Evolutionary conservation across 805 yeast species (phyloP).

Genomic region (Monosporozyma aerobia): DNA sequence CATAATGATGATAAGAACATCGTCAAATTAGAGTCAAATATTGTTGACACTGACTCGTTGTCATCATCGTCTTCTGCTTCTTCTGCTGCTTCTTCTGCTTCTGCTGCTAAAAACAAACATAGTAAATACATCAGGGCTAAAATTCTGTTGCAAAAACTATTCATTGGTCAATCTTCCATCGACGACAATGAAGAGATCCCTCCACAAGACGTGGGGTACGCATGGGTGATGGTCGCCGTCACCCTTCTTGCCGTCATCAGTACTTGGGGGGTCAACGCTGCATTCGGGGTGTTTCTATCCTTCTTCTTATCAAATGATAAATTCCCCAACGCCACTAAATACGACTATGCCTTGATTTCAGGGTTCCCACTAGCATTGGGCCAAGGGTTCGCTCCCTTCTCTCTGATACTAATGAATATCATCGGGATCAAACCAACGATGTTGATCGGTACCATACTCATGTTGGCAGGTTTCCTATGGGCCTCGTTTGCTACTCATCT

Average conservation of each 20-base stretch:
- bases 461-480: conserved; percentile 46
- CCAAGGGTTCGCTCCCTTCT: conserved; percentile 53
- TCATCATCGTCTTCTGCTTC: too few species aligned
- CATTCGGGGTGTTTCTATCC: conserved; percentile 55
- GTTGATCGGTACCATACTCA: conserved; percentile 41
- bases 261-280: conserved; percentile 66
- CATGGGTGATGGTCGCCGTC: conserved; percentile 53
- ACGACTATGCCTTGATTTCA: conserved; percentile 59
- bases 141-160: conserved; percentile 16
- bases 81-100: too few species aligned
- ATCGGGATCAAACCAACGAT: conserved; percentile 43
- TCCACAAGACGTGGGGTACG: conserved; percentile 59
- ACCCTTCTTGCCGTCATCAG: conserved; percentile 43
- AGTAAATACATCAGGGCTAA: too few species aligned
- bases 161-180: conserved; percentile 30
- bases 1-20: too few species aligned
- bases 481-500: conserved; percentile 50
- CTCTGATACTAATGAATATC: conserved; percentile 37
- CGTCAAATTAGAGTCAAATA: too few species aligned
- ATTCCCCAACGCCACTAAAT: conserved; percentile 45
- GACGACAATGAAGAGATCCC: conserved; percentile 25
- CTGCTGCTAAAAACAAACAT: background rate
- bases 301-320: conserved; percentile 42
- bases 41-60: too few species aligned
- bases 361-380: conserved; percentile 53